Evolutionary conservation across 1,284 basidiomycete genomes (phyloP), one percentile per base, ranked within the genome.

Genomic region (Trichosporon faecale): DNA sequence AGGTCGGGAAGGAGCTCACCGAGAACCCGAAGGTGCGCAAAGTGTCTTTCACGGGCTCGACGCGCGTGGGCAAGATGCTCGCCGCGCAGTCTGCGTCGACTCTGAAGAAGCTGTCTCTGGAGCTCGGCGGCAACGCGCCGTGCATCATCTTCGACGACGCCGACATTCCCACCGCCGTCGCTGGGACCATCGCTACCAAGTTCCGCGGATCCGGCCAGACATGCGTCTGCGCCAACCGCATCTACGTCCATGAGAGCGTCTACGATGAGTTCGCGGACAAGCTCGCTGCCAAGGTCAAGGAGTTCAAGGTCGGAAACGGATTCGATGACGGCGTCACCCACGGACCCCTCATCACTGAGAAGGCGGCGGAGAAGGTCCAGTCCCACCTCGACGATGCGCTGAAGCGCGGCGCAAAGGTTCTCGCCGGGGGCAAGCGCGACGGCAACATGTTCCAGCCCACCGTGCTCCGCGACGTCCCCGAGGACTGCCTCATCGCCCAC

Each of bases 131-230:
- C 31, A 83, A 83, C 65, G 81, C 81, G 11, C 81, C 81, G 7
- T 68, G 82, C 35, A 83, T 83, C 72, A 94, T 99, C 8, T 99
- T 99, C 80, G 92, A 95, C 72, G 97, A 99, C 78, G 95, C 95
- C 0, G 91, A 99, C 80, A 88, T 99, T 66, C 92, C 95, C 72
- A 90, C 91, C 67, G 97, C 97, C 29, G 93, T 99, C n/a, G 90
- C 91, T 73, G 91, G 94, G 86, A 93, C 93, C 4, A 87, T 97
- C 72, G 79, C 88, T 1, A 93, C 89, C 87, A 99, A 99, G 85
- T 99, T 98, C 89, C 89, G 97, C 64, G 87, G 87, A 29, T 91
- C 89, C 18, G 96, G 96, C 1, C 97, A 99, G 84, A 96, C 95
- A 2, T 87, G 81, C 57, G 80, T 83, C n/a, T 83, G 81, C 68